Evolutionary conservation across 306 rosid species (phyloP), one percentile per base, ranked within the genome.

Genomic region (Oemleria cerasiformis): DNA sequence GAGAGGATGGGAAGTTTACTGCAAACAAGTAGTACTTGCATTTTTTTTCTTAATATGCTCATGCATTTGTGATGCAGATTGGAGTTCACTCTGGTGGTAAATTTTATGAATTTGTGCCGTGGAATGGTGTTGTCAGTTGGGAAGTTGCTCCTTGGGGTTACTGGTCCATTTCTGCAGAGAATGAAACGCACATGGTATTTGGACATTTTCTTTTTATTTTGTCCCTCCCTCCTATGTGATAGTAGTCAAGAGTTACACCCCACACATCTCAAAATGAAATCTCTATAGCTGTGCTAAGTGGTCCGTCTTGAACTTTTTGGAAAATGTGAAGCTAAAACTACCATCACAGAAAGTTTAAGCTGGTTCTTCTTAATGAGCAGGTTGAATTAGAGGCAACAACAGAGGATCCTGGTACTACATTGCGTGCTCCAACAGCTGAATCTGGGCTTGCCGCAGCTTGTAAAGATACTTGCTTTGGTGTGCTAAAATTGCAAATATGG

Each of bases 81-180:
- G 98, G 96, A 77, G 78, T 93, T 72, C 98, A 90, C 65, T 81
- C 38, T 78, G 90, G 77, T 75, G 98, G 98, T 71, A 85, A 49
- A 2, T 90, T 90, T 68, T 88, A 93, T 78, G 97, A 93, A 79
- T 90, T 90, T 80, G 97, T 88, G 72, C 98, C 98, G 17, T 93
- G 98, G 98, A 87, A 86, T 77, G 92, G 97, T 74, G 71, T 45
- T 78, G 85, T 93, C 41, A 75, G 68, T 71, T 93, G 97, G 98
- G 96, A 93, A 84, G 45, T 93, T 57, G n/a, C 88, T 83, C 77
- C 88, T 65, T 90, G 98, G 98, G 97, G 97, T 68, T 67, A 77
- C 75, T 93, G 98, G 97, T 80, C 59, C 55, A 77, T 93, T 70
- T 65, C 83, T 21, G 98, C 87, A 23, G 97, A 90, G 83, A 93